Evolutionary conservation across 2,329 filamentous ascomycete species (phyloP).

Genomic region (Penicillium italicum): DNA sequence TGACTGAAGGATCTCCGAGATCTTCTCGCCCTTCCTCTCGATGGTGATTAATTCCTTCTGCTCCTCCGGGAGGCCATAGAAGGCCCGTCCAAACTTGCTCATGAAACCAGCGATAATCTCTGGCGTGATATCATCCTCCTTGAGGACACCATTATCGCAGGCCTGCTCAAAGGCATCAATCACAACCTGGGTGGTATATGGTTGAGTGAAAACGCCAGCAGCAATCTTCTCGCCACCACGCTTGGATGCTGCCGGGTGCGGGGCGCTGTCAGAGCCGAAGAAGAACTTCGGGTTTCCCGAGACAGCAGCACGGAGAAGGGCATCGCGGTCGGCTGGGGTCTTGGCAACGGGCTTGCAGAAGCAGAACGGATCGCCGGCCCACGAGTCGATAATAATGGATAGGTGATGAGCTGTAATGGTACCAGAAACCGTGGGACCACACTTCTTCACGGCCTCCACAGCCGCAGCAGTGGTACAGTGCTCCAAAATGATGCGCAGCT

Average conservation of each 20-base stretch:
- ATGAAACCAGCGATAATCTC: conserved; percentile 58
- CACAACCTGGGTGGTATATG: conserved; percentile 56
- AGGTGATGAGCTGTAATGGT: conserved; percentile 81
- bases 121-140: conserved; percentile 52
- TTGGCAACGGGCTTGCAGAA: conserved; percentile 77
- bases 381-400: conserved; percentile 73
- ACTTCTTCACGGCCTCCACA: conserved; percentile 70
- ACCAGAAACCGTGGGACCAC: conserved; percentile 68
- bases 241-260: conserved; percentile 58
- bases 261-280: conserved; percentile 70
- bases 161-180: conserved; percentile 57
- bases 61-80: conserved; percentile 54
- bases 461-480: conserved; percentile 86
- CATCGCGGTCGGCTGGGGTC: conserved; percentile 67
- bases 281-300: conserved; percentile 60
- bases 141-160: conserved; percentile 51
- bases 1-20: conserved; percentile 54
- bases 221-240: conserved; percentile 50
- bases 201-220: conserved; percentile 62
- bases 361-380: conserved; percentile 67
- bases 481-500: conserved; percentile 59
- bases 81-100: conserved; percentile 53
- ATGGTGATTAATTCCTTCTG: conserved; percentile 53
- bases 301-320: conserved; percentile 61
- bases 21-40: conserved; percentile 53